These are phyloP conservation scores for Endocladia muricata DNA, from an alignment of 31 red algal species.

Conservation along the genomic window DNA sequence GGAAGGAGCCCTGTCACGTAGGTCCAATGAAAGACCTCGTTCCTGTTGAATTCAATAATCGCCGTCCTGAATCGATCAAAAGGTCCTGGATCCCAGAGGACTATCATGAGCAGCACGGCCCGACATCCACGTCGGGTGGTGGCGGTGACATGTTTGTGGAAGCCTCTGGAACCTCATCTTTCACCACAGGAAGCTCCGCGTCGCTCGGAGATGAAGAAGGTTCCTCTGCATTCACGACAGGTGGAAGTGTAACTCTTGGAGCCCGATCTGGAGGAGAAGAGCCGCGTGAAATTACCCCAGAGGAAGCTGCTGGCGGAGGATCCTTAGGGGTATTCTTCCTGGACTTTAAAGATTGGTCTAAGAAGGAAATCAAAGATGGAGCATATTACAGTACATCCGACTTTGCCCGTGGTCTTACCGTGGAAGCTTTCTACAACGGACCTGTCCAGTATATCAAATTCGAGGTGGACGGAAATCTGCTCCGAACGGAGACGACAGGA, in stretches of 20 bases:
- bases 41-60: slow-evolving; percentile 28
- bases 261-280: slow-evolving; percentile 18
- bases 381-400: slow-evolving; percentile 19
- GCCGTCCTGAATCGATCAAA: slow-evolving; percentile 25
- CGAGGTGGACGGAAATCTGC: slow-evolving; percentile 16
- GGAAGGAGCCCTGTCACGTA: slow-evolving; percentile 45
- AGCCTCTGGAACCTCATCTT: neutral
- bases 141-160: neutral
- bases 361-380: slow-evolving; percentile 20
- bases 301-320: slow-evolving; percentile 8
- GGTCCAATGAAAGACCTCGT: slow-evolving; percentile 32
- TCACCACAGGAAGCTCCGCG: slow-evolving; percentile 1
- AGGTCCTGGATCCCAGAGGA: slow-evolving; percentile 15
- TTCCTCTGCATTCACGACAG: neutral
- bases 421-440: slow-evolving; percentile 48
- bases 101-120: neutral
- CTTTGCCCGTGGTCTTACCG: slow-evolving; percentile 27
- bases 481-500: slow-evolving; percentile 10
- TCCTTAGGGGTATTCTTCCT: slow-evolving; percentile 44
- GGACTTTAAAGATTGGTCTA: slow-evolving; percentile 37
- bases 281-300: neutral
- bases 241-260: slow-evolving; percentile 9
- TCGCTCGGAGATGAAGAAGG: slow-evolving; percentile 14
- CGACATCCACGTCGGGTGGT: too few relatives aligned
- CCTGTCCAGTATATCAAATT: slow-evolving; percentile 27